These are phyloP conservation scores for Colletotrichum echinochloae DNA, from an alignment of 2,329 filamentous ascomycete genomes.

Conservation along the genomic window DNA sequence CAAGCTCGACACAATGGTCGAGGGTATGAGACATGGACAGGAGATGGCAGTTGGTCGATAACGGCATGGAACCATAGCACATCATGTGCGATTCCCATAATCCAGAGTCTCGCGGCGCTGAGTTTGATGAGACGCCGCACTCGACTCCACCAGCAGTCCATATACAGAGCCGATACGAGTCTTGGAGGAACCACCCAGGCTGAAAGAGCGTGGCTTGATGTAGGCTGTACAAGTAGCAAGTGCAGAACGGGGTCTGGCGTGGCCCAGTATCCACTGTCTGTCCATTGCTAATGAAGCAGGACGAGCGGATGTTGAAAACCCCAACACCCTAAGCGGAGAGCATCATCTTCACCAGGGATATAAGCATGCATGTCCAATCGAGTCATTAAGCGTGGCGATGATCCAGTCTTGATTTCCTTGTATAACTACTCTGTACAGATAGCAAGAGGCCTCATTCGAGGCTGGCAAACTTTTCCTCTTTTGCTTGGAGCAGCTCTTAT, in stretches of 20 bases:
- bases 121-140: too few relatives aligned
- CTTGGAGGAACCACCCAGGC: neutral
- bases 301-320: neutral
- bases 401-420: conserved; percentile 40
- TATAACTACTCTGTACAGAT: conserved; percentile 37
- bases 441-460: conserved; percentile 18
- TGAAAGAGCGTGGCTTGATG: neutral
- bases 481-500: conserved; percentile 25
- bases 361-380: neutral
- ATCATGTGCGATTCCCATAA: neutral
- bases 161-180: too few relatives aligned
- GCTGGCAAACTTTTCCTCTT: conserved; percentile 31
- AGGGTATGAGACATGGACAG: neutral
- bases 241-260: neutral
- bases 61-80: neutral
- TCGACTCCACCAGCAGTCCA: neutral
- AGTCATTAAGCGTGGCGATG: conserved; percentile 23
- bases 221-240: neutral
- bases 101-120: neutral
- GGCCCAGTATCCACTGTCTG: neutral
- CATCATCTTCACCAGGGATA: neutral
- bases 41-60: neutral
- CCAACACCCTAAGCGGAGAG: neutral
- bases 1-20: too few relatives aligned
- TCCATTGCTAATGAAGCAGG: neutral